These are phyloP conservation scores for Verticillium nubilum DNA, from an alignment of 2,329 filamentous ascomycete species.

Conservation along the genomic window DNA sequence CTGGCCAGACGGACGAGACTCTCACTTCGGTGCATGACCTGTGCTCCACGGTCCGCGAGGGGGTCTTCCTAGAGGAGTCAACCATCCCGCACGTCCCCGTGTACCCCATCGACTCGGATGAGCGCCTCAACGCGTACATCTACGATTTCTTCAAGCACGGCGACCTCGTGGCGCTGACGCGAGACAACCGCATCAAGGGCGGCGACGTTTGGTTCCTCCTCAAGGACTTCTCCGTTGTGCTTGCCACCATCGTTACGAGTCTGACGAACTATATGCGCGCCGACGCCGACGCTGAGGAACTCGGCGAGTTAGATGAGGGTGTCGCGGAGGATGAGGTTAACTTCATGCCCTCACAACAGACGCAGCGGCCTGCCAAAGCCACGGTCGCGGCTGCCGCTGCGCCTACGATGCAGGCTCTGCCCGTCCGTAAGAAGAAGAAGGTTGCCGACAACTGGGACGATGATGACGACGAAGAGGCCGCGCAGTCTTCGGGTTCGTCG, in stretches of 20 bases:
- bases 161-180: slow-evolving; percentile 51
- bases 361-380: neutral
- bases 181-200: slow-evolving; percentile 59
- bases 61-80: slow-evolving; percentile 69
- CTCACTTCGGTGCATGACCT: slow-evolving; percentile 64
- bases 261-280: slow-evolving; percentile 46
- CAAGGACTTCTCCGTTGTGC: slow-evolving; percentile 51
- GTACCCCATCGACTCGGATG: slow-evolving; percentile 19
- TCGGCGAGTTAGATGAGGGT: slow-evolving; percentile 37
- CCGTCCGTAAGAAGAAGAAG: slow-evolving; percentile 21
- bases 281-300: slow-evolving; percentile 20
- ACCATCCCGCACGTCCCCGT: slow-evolving; percentile 65
- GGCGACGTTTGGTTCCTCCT: slow-evolving; percentile 69
- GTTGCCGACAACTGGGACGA: slow-evolving; percentile 40
- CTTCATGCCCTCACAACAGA: neutral
- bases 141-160: slow-evolving; percentile 76
- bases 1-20: slow-evolving; percentile 55
- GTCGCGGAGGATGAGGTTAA: slow-evolving; percentile 32
- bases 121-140: slow-evolving; percentile 61
- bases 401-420: neutral
- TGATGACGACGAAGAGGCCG: slow-evolving; percentile 25
- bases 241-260: slow-evolving; percentile 67
- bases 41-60: slow-evolving; percentile 57
- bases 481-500: neutral
- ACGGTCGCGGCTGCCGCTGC: neutral